phyloP scores from a whole-genome alignment of 768 basidiomycete species.

The Cystobasidium onofrii region DNA sequence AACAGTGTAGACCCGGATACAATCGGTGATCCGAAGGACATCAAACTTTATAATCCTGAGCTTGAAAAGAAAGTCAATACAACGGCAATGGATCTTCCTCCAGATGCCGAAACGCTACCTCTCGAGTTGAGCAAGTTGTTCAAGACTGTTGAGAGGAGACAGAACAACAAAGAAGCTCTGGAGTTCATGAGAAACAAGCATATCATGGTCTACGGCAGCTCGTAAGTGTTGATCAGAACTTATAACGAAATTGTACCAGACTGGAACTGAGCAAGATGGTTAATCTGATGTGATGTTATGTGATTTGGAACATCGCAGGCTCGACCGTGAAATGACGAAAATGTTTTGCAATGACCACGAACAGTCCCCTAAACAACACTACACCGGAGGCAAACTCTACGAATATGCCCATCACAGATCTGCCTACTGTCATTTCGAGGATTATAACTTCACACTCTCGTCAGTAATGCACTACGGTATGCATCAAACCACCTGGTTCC shows the following conservation, averaged over 20 bases:
- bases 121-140: slow-evolving; percentile 17
- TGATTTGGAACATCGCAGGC: neutral
- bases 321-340: slow-evolving; percentile 17
- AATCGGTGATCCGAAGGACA: neutral
- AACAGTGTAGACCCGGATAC: neutral
- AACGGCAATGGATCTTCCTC: neutral
- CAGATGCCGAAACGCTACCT: neutral
- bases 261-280: too few relatives aligned
- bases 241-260: too few relatives aligned
- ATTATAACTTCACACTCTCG: slow-evolving; percentile 16
- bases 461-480: slow-evolving; percentile 22
- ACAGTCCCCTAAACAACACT: neutral
- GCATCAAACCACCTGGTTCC: slow-evolving; percentile 8
- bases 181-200: slow-evolving; percentile 27
- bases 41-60: neutral
- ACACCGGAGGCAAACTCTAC: neutral
- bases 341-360: slow-evolving; percentile 25
- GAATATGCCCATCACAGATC: slow-evolving; percentile 6
- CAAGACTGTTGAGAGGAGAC: neutral
- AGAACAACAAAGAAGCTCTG: neutral
- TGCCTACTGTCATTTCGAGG: slow-evolving; percentile 6
- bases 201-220: slow-evolving; percentile 17
- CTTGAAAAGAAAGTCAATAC: neutral
- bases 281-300: too few relatives aligned
- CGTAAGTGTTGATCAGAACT: neutral